These are phyloP conservation scores for Fomitopsis pulvina DNA, from an alignment of 768 basidiomycete species.

Conservation along the genomic window DNA sequence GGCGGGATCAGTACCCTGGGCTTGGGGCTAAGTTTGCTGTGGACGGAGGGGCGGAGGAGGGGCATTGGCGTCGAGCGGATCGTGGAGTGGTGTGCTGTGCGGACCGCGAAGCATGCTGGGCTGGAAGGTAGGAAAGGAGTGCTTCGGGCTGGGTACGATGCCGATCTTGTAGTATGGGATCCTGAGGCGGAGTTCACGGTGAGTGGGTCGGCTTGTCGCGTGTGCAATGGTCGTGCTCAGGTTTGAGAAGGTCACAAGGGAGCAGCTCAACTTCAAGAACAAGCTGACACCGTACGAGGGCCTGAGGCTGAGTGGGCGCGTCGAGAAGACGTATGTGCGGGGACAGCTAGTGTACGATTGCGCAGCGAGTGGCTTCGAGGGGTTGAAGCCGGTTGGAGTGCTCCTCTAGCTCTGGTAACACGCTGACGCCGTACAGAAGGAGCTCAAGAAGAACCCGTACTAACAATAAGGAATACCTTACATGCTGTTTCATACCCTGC, in stretches of 20 bases:
- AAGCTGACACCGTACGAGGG: slow-evolving; percentile 90
- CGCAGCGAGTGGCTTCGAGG: slow-evolving; percentile 22
- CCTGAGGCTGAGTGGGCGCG: slow-evolving; percentile 60
- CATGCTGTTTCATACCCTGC: no score
- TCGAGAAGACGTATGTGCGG: slow-evolving; percentile 74
- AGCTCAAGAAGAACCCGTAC: no score
- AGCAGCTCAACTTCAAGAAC: slow-evolving; percentile 82
- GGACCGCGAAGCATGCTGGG: slow-evolving; percentile 77
- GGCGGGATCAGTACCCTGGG: slow-evolving; percentile 92
- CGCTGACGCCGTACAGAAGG: no score
- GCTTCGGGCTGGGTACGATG: slow-evolving; percentile 70
- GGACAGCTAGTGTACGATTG: slow-evolving; percentile 62
- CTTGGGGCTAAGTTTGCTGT: slow-evolving; percentile 80
- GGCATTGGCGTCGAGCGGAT: slow-evolving; percentile 55
- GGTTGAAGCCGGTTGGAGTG: slow-evolving; percentile 12
- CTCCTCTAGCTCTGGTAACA: slow-evolving; percentile 10
- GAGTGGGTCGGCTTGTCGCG: no score
- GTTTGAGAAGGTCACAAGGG: slow-evolving; percentile 57
- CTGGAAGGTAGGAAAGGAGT: slow-evolving; percentile 65
- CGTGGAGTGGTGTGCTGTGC: slow-evolving; percentile 67
- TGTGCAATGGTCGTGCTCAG: no score
- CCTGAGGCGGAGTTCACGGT: slow-evolving; percentile 43
- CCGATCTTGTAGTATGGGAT: slow-evolving; percentile 85
- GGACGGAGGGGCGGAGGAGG: slow-evolving; percentile 72
- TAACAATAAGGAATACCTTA: no score